Evolutionary conservation across 2,329 filamentous ascomycete genomes (phyloP).

Genomic region (Colletotrichum gloeosporioides): DNA sequence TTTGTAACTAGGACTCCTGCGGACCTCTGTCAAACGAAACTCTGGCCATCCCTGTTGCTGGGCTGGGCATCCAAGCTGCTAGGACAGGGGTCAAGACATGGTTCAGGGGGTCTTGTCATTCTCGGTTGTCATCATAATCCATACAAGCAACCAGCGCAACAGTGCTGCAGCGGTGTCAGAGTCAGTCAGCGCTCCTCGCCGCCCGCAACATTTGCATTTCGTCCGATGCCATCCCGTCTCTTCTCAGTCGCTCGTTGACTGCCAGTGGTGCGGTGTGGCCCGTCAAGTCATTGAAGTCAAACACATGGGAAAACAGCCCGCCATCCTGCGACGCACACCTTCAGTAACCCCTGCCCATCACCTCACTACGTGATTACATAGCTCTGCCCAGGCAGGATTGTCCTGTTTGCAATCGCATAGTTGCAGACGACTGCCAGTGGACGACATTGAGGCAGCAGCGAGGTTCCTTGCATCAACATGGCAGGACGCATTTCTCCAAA

Average conservation of each 20-base stretch:
- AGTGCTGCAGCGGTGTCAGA: not conserved
- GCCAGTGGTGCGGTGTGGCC: not conserved
- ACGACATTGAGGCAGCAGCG: conserved; percentile 3
- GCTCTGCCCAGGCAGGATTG: not conserved
- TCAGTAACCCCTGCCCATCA: not conserved
- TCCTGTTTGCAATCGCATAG: conserved; percentile 4
- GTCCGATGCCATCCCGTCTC: conserved; percentile 1
- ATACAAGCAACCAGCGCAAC: not conserved
- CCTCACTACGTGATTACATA: not conserved
- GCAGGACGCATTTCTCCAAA: conserved; percentile 17
- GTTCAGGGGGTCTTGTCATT: conserved; percentile 7
- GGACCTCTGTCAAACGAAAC: conserved; percentile 7
- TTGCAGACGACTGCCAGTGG: not conserved
- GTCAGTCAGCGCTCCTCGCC: not conserved
- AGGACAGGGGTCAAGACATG: conserved; percentile 1
- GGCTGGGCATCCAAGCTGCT: conserved; percentile 2
- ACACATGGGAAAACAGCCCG: not conserved
- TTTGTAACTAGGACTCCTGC: not conserved
- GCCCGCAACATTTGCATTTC: conserved; percentile 1
- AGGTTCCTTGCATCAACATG: conserved; percentile 18
- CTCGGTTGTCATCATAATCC: conserved; percentile 3
- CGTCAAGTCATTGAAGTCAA: not conserved
- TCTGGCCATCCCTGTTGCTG: conserved; percentile 1
- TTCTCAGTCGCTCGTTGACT: not conserved
- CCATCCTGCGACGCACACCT: not conserved